These are phyloP conservation scores for Nannizzia gypsea DNA, from an alignment of 2,329 filamentous ascomycete genomes.

Conservation along the genomic window DNA sequence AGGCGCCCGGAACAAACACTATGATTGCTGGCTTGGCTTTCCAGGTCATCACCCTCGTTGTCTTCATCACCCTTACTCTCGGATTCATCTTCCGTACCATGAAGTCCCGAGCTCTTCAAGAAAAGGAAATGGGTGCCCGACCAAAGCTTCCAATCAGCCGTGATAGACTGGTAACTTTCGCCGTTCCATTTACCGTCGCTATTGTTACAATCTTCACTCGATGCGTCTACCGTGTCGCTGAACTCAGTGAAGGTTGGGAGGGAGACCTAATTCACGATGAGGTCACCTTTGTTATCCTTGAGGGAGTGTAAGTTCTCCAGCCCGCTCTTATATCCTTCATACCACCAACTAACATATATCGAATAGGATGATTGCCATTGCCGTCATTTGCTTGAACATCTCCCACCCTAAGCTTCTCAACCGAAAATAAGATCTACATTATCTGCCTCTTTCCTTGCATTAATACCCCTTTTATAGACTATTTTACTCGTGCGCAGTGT, in stretches of 20 bases:
- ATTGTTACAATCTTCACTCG: slow-evolving; percentile 38
- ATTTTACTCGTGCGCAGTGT: neutral
- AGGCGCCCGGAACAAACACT: slow-evolving; percentile 44
- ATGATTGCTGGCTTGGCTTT: slow-evolving; percentile 53
- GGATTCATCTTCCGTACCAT: slow-evolving; percentile 35
- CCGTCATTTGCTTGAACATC: slow-evolving; percentile 10
- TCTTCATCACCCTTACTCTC: slow-evolving; percentile 42
- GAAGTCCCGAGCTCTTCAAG: slow-evolving; percentile 8
- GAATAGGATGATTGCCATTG: slow-evolving; percentile 10
- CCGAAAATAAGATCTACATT: neutral
- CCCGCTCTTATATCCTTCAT: neutral
- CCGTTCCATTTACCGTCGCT: slow-evolving; percentile 28
- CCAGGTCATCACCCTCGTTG: slow-evolving; percentile 47
- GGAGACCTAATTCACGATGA: slow-evolving; percentile 40
- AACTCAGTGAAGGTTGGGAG: slow-evolving; percentile 38
- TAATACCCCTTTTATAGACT: neutral
- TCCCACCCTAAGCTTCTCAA: slow-evolving; percentile 9
- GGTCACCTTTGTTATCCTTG: slow-evolving; percentile 41
- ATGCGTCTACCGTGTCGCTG: slow-evolving; percentile 41
- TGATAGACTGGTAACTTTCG: slow-evolving; percentile 27
- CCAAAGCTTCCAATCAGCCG: slow-evolving; percentile 16
- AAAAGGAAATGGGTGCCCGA: neutral
- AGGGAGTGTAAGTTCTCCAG: slow-evolving; percentile 29
- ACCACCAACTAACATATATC: neutral
- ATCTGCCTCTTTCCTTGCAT: neutral